Evolutionary conservation across 768 basidiomycete species (phyloP).

Genomic region (Saitozyma sp.): DNA sequence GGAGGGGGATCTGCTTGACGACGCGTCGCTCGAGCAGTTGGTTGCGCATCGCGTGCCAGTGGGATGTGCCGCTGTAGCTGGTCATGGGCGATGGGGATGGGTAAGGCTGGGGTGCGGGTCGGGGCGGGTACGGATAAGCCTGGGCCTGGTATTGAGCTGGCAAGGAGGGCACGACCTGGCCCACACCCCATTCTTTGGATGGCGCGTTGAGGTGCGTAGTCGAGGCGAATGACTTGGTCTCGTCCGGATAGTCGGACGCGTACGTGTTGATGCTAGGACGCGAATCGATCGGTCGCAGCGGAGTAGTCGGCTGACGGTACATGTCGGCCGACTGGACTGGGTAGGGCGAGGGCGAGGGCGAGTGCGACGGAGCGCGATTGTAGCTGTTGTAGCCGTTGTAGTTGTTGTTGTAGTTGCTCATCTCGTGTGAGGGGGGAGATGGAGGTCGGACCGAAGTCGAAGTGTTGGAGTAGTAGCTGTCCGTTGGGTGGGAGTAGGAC

Average conservation of each 20-base stretch:
- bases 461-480: too few species aligned
- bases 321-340: too few species aligned
- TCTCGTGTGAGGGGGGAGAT: slow-evolving; percentile 3
- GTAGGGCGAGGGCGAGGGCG: too few species aligned
- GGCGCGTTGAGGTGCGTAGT: slow-evolving; percentile 35
- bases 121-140: slow-evolving; percentile 24
- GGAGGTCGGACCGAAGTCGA: too few species aligned
- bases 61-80: slow-evolving; percentile 27
- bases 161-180: slow-evolving; percentile 26
- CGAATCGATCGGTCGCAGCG: slow-evolving; percentile 8
- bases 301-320: too few species aligned
- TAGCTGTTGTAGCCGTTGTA: slow-evolving; percentile 4
- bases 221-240: slow-evolving; percentile 36
- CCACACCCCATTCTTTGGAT: slow-evolving; percentile 40
- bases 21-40: slow-evolving; percentile 40
- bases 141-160: slow-evolving; percentile 6
- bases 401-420: slow-evolving; percentile 5
- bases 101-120: slow-evolving; percentile 7
- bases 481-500: too few species aligned
- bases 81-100: slow-evolving; percentile 9
- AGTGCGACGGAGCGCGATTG: slow-evolving; percentile 1
- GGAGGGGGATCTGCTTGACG: slow-evolving; percentile 67
- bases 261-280: slow-evolving; percentile 30
- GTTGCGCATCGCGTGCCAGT: slow-evolving; percentile 43
- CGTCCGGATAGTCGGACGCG: slow-evolving; percentile 34